These are phyloP conservation scores for Phytophthora colocasiae DNA, from an alignment of 352 stramenopile genomes.

Conservation along the genomic window DNA sequence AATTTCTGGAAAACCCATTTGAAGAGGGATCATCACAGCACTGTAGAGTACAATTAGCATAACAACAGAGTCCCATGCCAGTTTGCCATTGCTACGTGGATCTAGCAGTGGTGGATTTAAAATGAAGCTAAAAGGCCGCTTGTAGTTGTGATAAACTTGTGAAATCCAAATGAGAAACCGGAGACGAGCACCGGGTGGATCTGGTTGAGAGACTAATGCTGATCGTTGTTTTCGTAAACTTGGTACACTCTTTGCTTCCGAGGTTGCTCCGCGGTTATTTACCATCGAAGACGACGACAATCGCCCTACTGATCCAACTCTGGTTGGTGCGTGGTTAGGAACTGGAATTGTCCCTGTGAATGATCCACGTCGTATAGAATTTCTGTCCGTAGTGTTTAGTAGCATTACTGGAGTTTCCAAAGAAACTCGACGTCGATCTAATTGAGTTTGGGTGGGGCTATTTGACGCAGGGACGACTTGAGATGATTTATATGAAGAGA, in stretches of 20 bases:
- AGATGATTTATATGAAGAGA: constrained; percentile 9
- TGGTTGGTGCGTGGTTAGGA: constrained; percentile 7
- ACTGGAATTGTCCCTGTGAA: constrained; percentile 30
- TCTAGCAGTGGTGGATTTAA: constrained; percentile 55
- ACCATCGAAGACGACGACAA: constrained; percentile 29
- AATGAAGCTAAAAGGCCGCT: constrained; percentile 37
- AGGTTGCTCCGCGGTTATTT: constrained; percentile 25
- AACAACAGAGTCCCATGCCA: constrained; percentile 72
- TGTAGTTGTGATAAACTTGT: constrained; percentile 51
- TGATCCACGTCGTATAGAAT: constrained; percentile 18
- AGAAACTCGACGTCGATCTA: constrained; percentile 2
- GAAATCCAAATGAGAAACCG: constrained; percentile 43
- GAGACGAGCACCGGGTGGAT: constrained; percentile 20
- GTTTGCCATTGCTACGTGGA: constrained; percentile 59
- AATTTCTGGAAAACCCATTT: constrained; percentile 77
- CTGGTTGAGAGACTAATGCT: constrained; percentile 43
- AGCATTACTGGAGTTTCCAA: background rate
- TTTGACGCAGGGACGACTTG: constrained; percentile 18
- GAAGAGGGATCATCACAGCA: constrained; percentile 69
- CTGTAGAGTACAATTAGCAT: constrained; percentile 83
- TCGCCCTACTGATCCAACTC: constrained; percentile 19
- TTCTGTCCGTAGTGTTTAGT: background rate
- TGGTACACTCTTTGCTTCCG: constrained; percentile 16
- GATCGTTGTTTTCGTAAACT: constrained; percentile 33
- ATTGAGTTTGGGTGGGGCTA: background rate